Base-by-base conservation (phyloP, 176 grass and related monocot genomes). In the Panicum miliaceum region DNA sequence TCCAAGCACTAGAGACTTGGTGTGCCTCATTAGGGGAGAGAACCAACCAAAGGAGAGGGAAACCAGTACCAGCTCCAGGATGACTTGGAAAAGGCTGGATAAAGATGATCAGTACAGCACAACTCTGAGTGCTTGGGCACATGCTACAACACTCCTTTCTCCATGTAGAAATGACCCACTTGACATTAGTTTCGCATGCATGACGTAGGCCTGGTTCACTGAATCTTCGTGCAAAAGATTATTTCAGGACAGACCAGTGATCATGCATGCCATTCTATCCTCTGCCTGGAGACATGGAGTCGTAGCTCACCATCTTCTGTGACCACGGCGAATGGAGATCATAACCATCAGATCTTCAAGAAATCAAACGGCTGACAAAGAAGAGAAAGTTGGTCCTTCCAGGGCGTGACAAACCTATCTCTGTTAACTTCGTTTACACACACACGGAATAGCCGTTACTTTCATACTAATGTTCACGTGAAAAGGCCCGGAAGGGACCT, bases 281-380 rank as follows among this genome's bases (percentile, higher is more conserved):
- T 78, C 45, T 78, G 63, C 66, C n/a, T 51, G 25, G 6, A 76
- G 16, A 82, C 56, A 10, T 70, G 22, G 26, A 22, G 12, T 5
- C 51, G n/a, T 54, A 26, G 19, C 57, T 84, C 64, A 27, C 23
- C 35, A 40, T 63, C 53, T 54, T 2, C 5, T 23, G 19, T 43
- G 19, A 69, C 41, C 0, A 34, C 0, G 18, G 15, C 45, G 34
- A 18, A 54, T 43, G 36, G 8, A 40, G 4, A 69, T 84, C 68
- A 32, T 81, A 46, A 22, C 6, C 19, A 12, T 57, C 59, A 46
- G 54, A 84, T 77, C 78, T 64, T 82, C 25, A 77, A 35, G 0
- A 68, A 68, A 90, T 71, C 46, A 64, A 73, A 38, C 73, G 88
- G 37, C 60, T 64, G 73, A 86, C 79, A 26, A 60, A 59, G 38